Evolutionary conservation across 352 stramenopile species (phyloP), one percentile per base, ranked within the genome.

Genomic region (Phytopythium delawarense): DNA sequence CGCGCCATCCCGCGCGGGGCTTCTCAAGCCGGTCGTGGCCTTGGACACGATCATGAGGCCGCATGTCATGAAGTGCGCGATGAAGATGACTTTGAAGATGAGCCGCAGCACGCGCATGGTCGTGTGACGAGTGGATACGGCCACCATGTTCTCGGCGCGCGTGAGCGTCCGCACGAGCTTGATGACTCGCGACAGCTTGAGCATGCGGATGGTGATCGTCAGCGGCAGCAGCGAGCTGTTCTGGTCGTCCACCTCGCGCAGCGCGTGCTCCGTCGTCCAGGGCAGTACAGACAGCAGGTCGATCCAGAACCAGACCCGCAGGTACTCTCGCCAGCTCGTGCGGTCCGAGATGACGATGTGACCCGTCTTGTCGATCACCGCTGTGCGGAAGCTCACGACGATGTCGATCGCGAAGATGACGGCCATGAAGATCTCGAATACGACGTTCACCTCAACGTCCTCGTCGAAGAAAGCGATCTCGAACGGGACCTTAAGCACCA

Each of bases 161-260:
- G 78, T 75, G 42, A 91, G 62, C 0, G 76, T 86, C 46, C 88
- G 88, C 11, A 91, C 74, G 8, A 97, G 77, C 66, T 96, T 97
- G 59, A 97, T 75, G 21, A 97, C 72, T 1, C 91, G 85, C 28
- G 83, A 65, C 16, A 97, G 75, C 66, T 96, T 97, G 12, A 97
- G 59, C 25, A 97, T 49, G 0, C 90, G 80, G 6, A 94, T 72
- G 1, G 88, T 71, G 32, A 88, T 79, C 5, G 90, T 70, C 21
- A 93, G 64, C n/a, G 77, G 67, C 25, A 93, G 65, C 2, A 70
- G 72, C 58, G 63, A 74, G 0, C 67, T 71, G 8, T 52, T 59
- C 8, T 35, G 32, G 4, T 49, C 44, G 32, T 55, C 21, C 18
- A 49, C 34, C 4, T 50, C 51, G 15, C 71, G 4, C 18, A 78